These are phyloP conservation scores for Rhodotorula taiwanensis DNA, from an alignment of 768 basidiomycete species.

Conservation along the genomic window DNA sequence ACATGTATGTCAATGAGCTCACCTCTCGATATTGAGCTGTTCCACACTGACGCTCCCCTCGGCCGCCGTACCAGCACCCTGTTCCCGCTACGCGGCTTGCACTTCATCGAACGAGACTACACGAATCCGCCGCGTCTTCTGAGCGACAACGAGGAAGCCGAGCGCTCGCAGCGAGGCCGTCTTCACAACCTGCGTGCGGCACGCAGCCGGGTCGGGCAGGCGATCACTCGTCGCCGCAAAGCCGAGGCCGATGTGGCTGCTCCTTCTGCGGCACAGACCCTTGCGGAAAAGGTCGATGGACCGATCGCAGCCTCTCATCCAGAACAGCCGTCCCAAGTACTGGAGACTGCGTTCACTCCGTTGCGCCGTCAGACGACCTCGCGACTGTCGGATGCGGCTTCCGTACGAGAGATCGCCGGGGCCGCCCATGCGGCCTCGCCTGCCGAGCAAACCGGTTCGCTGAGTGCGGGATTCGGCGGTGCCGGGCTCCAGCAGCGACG, in stretches of 20 bases:
- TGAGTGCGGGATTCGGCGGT: background rate
- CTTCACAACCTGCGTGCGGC: background rate
- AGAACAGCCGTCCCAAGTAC: too few relatives aligned
- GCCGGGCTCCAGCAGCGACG: background rate
- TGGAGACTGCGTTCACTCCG: background rate
- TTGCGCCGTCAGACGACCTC: conserved; percentile 6
- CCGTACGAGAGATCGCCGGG: conserved; percentile 7
- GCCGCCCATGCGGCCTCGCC: conserved; percentile 8
- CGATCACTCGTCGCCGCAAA: too few relatives aligned
- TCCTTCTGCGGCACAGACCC: too few relatives aligned
- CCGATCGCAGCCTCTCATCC: too few relatives aligned
- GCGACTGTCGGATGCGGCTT: background rate
- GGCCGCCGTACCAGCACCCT: too few relatives aligned
- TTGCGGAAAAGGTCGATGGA: too few relatives aligned
- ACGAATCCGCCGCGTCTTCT: conserved; percentile 45
- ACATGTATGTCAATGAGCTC: too few relatives aligned
- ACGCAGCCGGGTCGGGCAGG: too few relatives aligned
- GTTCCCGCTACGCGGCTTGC: conserved; percentile 3
- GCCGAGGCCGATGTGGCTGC: too few relatives aligned
- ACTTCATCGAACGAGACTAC: conserved; percentile 53
- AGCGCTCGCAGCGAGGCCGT: conserved; percentile 43
- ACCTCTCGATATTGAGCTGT: too few relatives aligned
- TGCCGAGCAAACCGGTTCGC: background rate
- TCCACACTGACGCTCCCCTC: too few relatives aligned
- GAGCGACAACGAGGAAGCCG: conserved; percentile 53